Conservation (phyloP, 2,329 filamentous ascomycete genomes). For the Aspergillus flavus region DNA sequence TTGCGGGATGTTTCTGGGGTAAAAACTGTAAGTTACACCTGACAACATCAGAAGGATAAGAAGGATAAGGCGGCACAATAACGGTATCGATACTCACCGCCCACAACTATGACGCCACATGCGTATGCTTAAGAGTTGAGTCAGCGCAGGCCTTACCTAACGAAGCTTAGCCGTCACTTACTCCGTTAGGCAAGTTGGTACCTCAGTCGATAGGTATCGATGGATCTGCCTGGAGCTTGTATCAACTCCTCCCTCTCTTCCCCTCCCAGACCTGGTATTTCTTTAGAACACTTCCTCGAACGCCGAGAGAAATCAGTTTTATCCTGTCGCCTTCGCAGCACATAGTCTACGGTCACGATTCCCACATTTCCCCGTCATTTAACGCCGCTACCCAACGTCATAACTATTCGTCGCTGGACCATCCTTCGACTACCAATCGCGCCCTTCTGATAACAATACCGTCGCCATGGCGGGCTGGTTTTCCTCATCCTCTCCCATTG, state of each 20-base stretch:
- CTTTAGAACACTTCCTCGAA: not conserved
- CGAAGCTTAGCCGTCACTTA: not conserved
- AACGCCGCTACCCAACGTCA: constrained; percentile 24
- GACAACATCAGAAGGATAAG: not conserved
- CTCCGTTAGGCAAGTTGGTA: constrained; percentile 15
- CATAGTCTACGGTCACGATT: not conserved
- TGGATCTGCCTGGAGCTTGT: constrained; percentile 20
- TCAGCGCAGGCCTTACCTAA: constrained; percentile 11
- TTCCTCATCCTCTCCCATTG: constrained; percentile 85
- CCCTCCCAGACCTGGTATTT: not conserved
- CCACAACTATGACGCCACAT: constrained; percentile 39
- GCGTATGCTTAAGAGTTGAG: constrained; percentile 11
- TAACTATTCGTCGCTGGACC: constrained; percentile 13
- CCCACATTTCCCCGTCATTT: not conserved
- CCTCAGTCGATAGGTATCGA: constrained; percentile 9
- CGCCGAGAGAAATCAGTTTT: too few relatives aligned
- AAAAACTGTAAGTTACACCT: constrained; percentile 2
- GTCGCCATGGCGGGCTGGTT: constrained; percentile 95
- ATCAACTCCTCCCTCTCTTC: constrained; percentile 4
- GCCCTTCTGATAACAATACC: constrained; percentile 14
- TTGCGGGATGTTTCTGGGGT: constrained; percentile 11
- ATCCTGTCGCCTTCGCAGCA: not conserved
- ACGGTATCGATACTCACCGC: constrained; percentile 31
- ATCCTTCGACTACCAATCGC: constrained; percentile 13
- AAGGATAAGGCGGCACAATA: constrained; percentile 17